A percentile compares a stretch with the other conserved stretches of the same genome.
Evolutionary conservation across 2,329 filamentous ascomycete genomes (phyloP).

Genomic region (Alternaria alternata): DNA sequence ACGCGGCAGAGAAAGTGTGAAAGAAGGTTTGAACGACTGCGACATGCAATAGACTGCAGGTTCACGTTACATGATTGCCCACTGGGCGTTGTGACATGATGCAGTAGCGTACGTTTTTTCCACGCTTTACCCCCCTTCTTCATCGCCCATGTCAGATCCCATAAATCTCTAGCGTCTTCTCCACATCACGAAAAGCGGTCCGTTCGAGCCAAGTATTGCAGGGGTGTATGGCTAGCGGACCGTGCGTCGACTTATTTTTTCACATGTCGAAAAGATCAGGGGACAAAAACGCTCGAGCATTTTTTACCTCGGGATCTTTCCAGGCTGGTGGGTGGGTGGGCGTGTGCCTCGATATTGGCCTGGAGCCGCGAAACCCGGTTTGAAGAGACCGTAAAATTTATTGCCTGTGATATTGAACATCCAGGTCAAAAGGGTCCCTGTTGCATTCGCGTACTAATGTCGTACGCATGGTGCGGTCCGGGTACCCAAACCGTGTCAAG

Average conservation of each 20-base stretch:
- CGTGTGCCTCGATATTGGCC: conserved; percentile 14
- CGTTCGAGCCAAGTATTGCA: conserved; percentile 7
- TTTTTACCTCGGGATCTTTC: conserved; percentile 25
- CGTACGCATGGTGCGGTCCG: conserved; percentile 4
- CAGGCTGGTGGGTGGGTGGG: conserved; percentile 14
- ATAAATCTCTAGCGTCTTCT: conserved; percentile 14
- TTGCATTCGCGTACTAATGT: conserved; percentile 1
- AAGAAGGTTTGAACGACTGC: conserved; percentile 6
- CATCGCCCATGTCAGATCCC: conserved; percentile 1
- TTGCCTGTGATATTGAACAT: conserved; percentile 6
- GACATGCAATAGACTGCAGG: conserved; percentile 4
- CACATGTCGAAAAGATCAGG: conserved; percentile 9
- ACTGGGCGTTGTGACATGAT: conserved; percentile 11
- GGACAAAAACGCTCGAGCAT: conserved; percentile 5
- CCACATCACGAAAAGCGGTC: conserved; percentile 12
- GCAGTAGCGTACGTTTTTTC: conserved; percentile 19
- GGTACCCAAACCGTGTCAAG: neutral
- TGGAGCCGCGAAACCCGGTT: conserved; percentile 14
- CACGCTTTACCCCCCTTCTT: conserved; percentile 8
- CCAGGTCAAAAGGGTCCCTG: neutral
- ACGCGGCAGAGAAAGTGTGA: conserved; percentile 3
- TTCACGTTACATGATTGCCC: conserved; percentile 8
- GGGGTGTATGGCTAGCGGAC: conserved; percentile 1
- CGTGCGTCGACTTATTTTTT: conserved; percentile 9
- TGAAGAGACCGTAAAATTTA: neutral